phyloP scores from a whole-genome alignment of 805 yeast species.

The Ogataea pini region DNA sequence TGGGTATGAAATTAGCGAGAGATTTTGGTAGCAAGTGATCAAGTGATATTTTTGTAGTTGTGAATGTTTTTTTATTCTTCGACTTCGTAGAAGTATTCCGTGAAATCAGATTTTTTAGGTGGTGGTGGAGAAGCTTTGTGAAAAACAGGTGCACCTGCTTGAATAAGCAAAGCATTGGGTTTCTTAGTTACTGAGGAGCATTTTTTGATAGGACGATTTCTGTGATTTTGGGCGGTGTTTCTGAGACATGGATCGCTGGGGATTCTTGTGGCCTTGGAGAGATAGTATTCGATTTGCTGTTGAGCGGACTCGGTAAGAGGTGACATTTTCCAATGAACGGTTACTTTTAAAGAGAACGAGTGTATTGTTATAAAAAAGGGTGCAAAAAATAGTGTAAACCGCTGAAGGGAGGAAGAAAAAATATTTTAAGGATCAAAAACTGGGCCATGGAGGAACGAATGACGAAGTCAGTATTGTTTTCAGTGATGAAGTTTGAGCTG shows the following conservation, averaged over 20 bases:
- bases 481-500: too few relatives aligned
- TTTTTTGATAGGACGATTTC: background rate
- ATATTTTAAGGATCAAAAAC: background rate
- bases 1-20: constrained; percentile 65
- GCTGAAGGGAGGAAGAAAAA: background rate
- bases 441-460: too few relatives aligned
- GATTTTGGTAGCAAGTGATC: constrained; percentile 4
- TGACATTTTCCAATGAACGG: too few relatives aligned
- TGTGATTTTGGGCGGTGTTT: background rate
- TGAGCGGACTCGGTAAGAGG: background rate
- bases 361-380: too few relatives aligned
- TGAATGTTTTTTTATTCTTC: too few relatives aligned
- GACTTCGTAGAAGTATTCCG: constrained; percentile 1
- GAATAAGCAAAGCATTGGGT: background rate
- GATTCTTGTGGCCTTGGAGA: constrained; percentile 11
- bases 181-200: background rate
- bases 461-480: too few relatives aligned
- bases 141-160: background rate
- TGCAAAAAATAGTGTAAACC: background rate
- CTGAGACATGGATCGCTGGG: constrained; percentile 11
- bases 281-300: constrained; percentile 8
- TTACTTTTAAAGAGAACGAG: too few relatives aligned
- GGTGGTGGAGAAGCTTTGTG: background rate
- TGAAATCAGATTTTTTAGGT: background rate
- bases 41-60: too few relatives aligned